These are phyloP conservation scores for Vigna trinervia DNA, from an alignment of 306 rosid species.

Conservation along the genomic window DNA sequence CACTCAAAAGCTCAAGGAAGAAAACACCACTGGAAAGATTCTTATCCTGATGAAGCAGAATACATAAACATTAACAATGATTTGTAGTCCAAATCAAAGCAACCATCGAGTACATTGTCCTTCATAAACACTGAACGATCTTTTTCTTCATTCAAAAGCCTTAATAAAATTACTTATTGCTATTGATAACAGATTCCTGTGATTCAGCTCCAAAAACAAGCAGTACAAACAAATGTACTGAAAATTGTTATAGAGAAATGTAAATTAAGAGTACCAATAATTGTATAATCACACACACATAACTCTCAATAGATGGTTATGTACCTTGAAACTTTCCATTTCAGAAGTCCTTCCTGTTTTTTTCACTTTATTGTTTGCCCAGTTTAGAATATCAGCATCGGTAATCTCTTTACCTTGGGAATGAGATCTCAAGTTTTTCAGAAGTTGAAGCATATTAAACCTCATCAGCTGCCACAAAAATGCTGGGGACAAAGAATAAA, in stretches of 20 bases:
- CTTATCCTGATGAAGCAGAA: slow-evolving; percentile 69
- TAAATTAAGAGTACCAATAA: slow-evolving; percentile 28
- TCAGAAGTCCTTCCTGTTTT: slow-evolving; percentile 76
- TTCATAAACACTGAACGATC: slow-evolving; percentile 7
- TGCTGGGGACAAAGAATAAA: slow-evolving; percentile 59
- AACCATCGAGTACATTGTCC: neutral
- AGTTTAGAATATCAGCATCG: slow-evolving; percentile 84
- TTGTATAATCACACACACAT: neutral
- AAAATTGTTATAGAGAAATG: slow-evolving; percentile 15
- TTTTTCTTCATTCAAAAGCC: slow-evolving; percentile 30
- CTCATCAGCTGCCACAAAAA: slow-evolving; percentile 98
- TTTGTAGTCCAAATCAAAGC: slow-evolving; percentile 32
- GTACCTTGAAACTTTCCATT: slow-evolving; percentile 96
- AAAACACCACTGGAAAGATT: slow-evolving; percentile 86
- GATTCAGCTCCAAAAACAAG: slow-evolving; percentile 33
- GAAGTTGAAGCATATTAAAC: slow-evolving; percentile 92
- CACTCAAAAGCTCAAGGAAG: slow-evolving; percentile 95
- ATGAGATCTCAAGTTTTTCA: slow-evolving; percentile 91
- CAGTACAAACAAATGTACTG: slow-evolving; percentile 30
- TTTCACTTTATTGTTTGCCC: slow-evolving; percentile 96
- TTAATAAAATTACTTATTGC: slow-evolving; percentile 20
- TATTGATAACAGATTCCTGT: slow-evolving; percentile 17
- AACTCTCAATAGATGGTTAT: slow-evolving; percentile 2
- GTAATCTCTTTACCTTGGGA: slow-evolving; percentile 94
- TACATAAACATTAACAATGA: slow-evolving; percentile 31